Evolutionary conservation across 257 asterid genomes (phyloP).

Genomic region (Gardenia jasminoides): DNA sequence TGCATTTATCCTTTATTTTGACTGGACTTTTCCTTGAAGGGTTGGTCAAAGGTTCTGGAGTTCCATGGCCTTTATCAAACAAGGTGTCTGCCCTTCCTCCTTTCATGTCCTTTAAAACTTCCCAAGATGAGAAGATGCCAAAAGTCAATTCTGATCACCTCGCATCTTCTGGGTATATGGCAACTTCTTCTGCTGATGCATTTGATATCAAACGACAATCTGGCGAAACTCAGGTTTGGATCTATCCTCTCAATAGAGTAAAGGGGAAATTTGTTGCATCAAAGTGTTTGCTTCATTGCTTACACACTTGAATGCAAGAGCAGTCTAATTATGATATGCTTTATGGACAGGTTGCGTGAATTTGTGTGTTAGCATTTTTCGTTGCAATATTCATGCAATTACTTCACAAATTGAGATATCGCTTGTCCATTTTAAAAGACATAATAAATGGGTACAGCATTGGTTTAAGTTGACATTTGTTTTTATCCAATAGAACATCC

Average conservation of each 20-base stretch:
- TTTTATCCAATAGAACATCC: constrained; percentile 29
- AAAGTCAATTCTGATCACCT: constrained; percentile 31
- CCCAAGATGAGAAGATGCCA: constrained; percentile 44
- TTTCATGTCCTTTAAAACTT: constrained; percentile 44
- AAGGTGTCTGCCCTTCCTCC: constrained; percentile 52
- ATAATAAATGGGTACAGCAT: not conserved
- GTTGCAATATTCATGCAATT: not conserved
- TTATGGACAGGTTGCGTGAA: not conserved
- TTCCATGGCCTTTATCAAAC: constrained; percentile 43
- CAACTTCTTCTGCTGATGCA: constrained; percentile 25
- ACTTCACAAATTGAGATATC: not conserved
- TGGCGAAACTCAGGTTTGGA: constrained; percentile 30
- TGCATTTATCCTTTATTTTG: not conserved
- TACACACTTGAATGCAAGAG: not conserved
- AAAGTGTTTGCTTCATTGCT: not conserved
- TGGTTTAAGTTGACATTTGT: constrained; percentile 24
- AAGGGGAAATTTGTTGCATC: not conserved
- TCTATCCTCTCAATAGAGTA: not conserved
- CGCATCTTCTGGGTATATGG: constrained; percentile 33
- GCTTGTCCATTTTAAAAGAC: not conserved
- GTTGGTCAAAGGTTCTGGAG: constrained; percentile 38
- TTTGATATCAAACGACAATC: constrained; percentile 31
- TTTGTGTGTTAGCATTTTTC: not conserved
- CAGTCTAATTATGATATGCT: not conserved
- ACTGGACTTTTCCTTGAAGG: constrained; percentile 22